These are phyloP conservation scores for Eucalyptus sideroxylon DNA, from an alignment of 345 rosid genomes.

Conservation along the genomic window DNA sequence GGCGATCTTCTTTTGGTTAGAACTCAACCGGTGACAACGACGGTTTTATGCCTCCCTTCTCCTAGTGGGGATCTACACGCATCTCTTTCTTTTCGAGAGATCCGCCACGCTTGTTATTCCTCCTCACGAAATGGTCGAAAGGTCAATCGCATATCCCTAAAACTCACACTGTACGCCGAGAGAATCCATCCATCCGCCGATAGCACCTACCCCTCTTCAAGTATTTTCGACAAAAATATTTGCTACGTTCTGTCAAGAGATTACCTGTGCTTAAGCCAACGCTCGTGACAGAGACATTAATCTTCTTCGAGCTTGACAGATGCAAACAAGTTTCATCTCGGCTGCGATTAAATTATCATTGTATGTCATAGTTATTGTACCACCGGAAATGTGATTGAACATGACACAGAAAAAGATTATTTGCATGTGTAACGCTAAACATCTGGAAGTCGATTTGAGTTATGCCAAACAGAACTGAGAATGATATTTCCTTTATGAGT, in stretches of 20 bases:
- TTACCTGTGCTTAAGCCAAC: background rate
- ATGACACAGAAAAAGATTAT: background rate
- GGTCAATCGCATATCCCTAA: background rate
- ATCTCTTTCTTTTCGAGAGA: background rate
- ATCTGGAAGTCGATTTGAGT: background rate
- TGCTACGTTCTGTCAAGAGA: background rate
- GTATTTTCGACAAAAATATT: background rate
- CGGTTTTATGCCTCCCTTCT: too few species aligned
- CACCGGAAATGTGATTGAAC: background rate
- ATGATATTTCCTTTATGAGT: background rate
- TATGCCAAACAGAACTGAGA: background rate
- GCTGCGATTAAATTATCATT: background rate
- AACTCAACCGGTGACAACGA: background rate
- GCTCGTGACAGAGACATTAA: background rate
- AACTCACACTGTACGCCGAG: background rate
- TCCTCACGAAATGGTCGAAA: background rate
- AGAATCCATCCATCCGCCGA: background rate
- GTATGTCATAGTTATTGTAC: background rate
- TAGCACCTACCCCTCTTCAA: background rate
- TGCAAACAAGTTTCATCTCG: background rate
- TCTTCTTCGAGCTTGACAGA: background rate
- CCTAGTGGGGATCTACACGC: background rate
- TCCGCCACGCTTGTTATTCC: background rate
- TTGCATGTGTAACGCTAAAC: background rate
- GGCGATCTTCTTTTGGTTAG: background rate